Percentiles rank a stretch among this genome's conserved stretches.
Evolutionary conservation across 176 grass and related monocot genomes (phyloP).

Genomic region (bread wheat (Triticum aestivum)): IWGSC_CS_RefSeq_v2.1 NC_057797.1:563221566-563222065

Average conservation of each 20-base stretch:
- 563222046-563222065: neutral
- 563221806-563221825: neutral
- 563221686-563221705: neutral
- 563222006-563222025: neutral
- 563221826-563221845: neutral
- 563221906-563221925: neutral
- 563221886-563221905: neutral
- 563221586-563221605: neutral
- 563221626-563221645: slow-evolving; percentile 6
- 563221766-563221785: neutral
- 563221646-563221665: neutral
- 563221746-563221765: slow-evolving; percentile 18
- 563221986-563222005: neutral
- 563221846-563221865: neutral
- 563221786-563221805: neutral
- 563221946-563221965: neutral
- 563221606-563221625: slow-evolving; percentile 26
- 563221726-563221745: neutral
- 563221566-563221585: neutral
- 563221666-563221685: neutral
- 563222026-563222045: neutral
- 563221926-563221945: neutral
- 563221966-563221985: neutral
- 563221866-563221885: neutral
- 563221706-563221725: neutral